Percentiles rank a stretch among this genome's conserved stretches.
Evolutionary conservation across 768 basidiomycete genomes (phyloP).

Genomic region (Cyathus striatus): DNA sequence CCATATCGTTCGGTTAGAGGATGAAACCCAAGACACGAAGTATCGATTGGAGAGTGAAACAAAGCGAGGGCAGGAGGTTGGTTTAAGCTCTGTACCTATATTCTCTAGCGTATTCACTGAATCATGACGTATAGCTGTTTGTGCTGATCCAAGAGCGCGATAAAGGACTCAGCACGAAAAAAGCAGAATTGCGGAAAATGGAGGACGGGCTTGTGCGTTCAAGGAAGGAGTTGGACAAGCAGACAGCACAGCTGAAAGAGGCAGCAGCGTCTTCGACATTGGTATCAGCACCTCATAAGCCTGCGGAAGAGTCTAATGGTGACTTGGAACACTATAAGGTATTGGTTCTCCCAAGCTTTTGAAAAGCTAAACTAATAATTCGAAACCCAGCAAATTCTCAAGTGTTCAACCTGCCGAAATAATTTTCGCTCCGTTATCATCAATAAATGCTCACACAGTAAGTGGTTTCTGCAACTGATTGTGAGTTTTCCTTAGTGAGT

Average conservation of each 20-base stretch:
- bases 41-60: slow-evolving; percentile 30
- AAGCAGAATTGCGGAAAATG: slow-evolving; percentile 30
- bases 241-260: slow-evolving; percentile 40
- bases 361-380: no score
- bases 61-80: slow-evolving; percentile 33
- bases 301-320: no score
- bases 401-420: slow-evolving; percentile 83
- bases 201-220: slow-evolving; percentile 45
- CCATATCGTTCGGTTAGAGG: slow-evolving; percentile 21
- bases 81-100: slow-evolving; percentile 5
- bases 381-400: slow-evolving; percentile 66
- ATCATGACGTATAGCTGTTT: slow-evolving; percentile 5
- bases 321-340: no score
- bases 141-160: slow-evolving; percentile 28
- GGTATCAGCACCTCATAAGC: no score
- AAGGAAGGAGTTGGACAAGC: slow-evolving; percentile 50
- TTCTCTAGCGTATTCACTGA: not conserved
- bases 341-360: no score
- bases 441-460: slow-evolving; percentile 90
- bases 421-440: slow-evolving; percentile 77
- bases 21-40: slow-evolving; percentile 26
- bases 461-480: slow-evolving; percentile 25
- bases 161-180: slow-evolving; percentile 20
- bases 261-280: slow-evolving; percentile 16
- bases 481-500: not conserved